Evolutionary conservation across 1,284 basidiomycete genomes (phyloP).

Genomic region (Naganishia sp.): DNA sequence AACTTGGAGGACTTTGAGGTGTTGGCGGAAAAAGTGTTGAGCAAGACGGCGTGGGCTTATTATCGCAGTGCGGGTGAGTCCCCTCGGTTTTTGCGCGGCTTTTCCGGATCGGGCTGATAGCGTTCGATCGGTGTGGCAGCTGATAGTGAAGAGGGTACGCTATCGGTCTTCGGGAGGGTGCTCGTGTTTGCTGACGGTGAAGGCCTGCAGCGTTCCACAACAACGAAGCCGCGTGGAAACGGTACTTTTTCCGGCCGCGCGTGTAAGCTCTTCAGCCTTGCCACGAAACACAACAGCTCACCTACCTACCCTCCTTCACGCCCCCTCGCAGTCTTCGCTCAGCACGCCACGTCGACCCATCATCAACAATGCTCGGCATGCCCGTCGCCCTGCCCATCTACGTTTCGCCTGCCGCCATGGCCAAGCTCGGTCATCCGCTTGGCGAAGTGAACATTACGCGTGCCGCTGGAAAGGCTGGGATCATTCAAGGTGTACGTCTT

Average conservation of each 20-base stretch:
- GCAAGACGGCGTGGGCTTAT: constrained; percentile 60
- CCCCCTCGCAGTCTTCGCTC: constrained; percentile 35
- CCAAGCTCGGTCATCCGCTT: constrained; percentile 84
- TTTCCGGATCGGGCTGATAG: not conserved
- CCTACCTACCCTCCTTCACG: too few species aligned
- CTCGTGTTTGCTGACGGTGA: not conserved
- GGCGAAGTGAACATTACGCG: constrained; percentile 82
- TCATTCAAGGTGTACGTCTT: constrained; percentile 72
- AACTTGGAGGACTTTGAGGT: constrained; percentile 69
- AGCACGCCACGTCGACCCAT: constrained; percentile 39
- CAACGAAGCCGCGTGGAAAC: constrained; percentile 57
- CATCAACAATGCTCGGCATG: constrained; percentile 42
- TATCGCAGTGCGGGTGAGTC: constrained; percentile 54
- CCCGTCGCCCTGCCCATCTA: constrained; percentile 53
- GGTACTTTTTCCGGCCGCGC: constrained; percentile 61
- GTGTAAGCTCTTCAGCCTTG: constrained; percentile 37
- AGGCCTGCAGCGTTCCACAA: constrained; percentile 40
- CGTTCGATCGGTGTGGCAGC: constrained; percentile 9
- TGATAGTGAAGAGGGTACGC: constrained; percentile 29
- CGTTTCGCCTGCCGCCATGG: constrained; percentile 67
- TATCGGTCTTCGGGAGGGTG: not conserved
- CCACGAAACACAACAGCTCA: not conserved
- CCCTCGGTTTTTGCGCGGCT: not conserved
- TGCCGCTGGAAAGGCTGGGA: constrained; percentile 68
- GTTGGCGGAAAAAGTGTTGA: constrained; percentile 54